A percentile compares a stretch with the other conserved stretches of the same genome.
Conservation (phyloP, 306 rosid genomes). For the Boehmeria nivea region DNA sequence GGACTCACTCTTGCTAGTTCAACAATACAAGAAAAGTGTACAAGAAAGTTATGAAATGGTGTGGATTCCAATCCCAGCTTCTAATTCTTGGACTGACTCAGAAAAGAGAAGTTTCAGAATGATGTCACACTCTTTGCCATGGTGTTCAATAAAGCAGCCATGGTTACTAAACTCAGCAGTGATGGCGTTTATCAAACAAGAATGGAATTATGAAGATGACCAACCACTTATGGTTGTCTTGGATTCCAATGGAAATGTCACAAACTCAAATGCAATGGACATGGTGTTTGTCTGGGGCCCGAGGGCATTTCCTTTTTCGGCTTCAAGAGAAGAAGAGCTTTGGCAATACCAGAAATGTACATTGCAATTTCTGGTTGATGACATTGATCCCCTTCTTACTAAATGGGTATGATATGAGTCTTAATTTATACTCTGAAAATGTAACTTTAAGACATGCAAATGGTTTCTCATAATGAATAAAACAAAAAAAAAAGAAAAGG, state of each 20-base stretch:
- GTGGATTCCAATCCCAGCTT: conserved; percentile 58
- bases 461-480: not conserved
- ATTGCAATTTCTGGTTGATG: conserved; percentile 39
- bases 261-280: conserved; percentile 45
- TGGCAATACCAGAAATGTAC: conserved; percentile 47
- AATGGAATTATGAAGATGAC: conserved; percentile 45
- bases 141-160: conserved; percentile 50
- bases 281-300: conserved; percentile 49
- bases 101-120: conserved; percentile 35
- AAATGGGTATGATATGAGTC: conserved; percentile 53
- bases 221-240: conserved; percentile 43
- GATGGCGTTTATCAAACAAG: conserved; percentile 31
- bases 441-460: not conserved
- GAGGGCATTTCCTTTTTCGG: conserved; percentile 45
- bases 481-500: no score
- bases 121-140: conserved; percentile 44
- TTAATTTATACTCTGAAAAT: not conserved
- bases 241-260: conserved; percentile 49
- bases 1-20: conserved; percentile 41
- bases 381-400: conserved; percentile 36
- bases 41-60: conserved; percentile 37
- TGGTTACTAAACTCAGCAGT: conserved; percentile 38
- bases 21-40: conserved; percentile 35
- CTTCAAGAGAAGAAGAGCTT: conserved; percentile 45
- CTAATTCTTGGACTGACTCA: conserved; percentile 47